A percentile compares a stretch with the other conserved stretches of the same genome.
Conservation (phyloP, 2,329 filamentous ascomycete genomes). For the Xylariales sp. region DNA sequence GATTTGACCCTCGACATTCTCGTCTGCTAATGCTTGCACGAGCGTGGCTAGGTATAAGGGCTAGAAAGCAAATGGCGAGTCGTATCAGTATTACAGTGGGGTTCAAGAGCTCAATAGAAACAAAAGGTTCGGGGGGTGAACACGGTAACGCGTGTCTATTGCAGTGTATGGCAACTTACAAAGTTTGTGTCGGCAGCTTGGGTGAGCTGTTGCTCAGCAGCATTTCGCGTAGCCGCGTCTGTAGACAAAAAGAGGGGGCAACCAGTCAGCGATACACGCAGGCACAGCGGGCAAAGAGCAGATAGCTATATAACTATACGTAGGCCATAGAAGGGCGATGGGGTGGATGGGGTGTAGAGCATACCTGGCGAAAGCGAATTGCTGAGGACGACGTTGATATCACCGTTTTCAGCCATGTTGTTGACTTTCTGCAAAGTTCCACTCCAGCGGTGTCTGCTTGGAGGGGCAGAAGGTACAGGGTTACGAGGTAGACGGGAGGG, state of each 20-base stretch:
- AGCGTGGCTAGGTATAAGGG: constrained; percentile 89
- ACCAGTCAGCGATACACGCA: constrained; percentile 10
- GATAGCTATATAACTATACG: constrained; percentile 3
- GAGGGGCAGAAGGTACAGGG: no score
- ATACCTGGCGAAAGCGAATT: constrained; percentile 93
- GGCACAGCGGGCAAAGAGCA: background rate
- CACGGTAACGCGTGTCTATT: constrained; percentile 13
- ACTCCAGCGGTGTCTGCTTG: constrained; percentile 5
- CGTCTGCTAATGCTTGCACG: constrained; percentile 91
- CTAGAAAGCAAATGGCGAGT: constrained; percentile 35
- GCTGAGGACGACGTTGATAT: constrained; percentile 96
- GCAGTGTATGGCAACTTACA: constrained; percentile 51
- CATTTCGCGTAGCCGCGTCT: constrained; percentile 88
- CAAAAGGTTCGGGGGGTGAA: constrained; percentile 36
- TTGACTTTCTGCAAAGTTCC: constrained; percentile 30
- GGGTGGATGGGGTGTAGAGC: constrained; percentile 26
- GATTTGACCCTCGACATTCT: constrained; percentile 75
- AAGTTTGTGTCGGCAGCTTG: constrained; percentile 95
- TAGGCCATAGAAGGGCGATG: constrained; percentile 4
- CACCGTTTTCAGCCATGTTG: constrained; percentile 68
- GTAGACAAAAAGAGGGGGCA: constrained; percentile 15
- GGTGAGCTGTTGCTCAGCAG: constrained; percentile 88
- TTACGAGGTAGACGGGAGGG: no score
- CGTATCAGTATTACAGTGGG: background rate
- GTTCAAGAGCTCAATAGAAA: background rate